These are phyloP conservation scores for Cordyceps javanica DNA, from an alignment of 2,329 filamentous ascomycete genomes.

Conservation along the genomic window DNA sequence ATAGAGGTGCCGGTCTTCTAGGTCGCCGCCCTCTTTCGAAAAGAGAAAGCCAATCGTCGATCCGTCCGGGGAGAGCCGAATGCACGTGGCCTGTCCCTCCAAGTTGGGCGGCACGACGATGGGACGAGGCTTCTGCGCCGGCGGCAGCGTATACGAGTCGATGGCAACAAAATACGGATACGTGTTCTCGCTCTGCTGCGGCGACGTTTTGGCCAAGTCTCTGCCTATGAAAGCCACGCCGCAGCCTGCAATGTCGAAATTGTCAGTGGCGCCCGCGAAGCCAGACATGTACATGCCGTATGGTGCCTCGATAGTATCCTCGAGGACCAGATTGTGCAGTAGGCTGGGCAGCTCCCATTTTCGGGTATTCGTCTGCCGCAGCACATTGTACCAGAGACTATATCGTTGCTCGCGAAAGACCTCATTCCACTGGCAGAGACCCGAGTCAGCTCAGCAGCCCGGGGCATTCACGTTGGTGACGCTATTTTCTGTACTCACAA, in stretches of 20 bases:
- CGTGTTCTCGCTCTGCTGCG: constrained; percentile 14
- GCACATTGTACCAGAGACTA: constrained; percentile 33
- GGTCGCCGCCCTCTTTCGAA: constrained; percentile 18
- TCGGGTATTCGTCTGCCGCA: constrained; percentile 20
- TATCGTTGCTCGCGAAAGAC: constrained; percentile 26
- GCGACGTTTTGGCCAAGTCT: constrained; percentile 14
- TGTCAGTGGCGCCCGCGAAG: constrained; percentile 15
- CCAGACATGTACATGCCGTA: constrained; percentile 20
- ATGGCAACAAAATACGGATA: constrained; percentile 29
- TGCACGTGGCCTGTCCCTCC: constrained; percentile 18
- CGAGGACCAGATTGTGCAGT: constrained; percentile 28
- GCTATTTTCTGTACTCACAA: constrained; percentile 29
- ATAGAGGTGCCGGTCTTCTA: constrained; percentile 24
- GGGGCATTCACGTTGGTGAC: no score
- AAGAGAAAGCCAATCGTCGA: constrained; percentile 30
- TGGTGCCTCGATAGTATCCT: constrained; percentile 27
- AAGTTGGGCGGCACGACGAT: constrained; percentile 18
- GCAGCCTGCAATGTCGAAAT: constrained; percentile 28
- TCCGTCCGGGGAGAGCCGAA: constrained; percentile 32
- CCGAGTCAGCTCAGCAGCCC: not conserved
- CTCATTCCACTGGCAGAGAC: constrained; percentile 24
- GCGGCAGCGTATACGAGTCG: constrained; percentile 24
- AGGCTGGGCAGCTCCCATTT: constrained; percentile 24
- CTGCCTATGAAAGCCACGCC: constrained; percentile 30
- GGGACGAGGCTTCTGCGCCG: constrained; percentile 17